Evolutionary conservation across 1,284 basidiomycete species (phyloP).

Genomic region (Irpex sp.): DNA sequence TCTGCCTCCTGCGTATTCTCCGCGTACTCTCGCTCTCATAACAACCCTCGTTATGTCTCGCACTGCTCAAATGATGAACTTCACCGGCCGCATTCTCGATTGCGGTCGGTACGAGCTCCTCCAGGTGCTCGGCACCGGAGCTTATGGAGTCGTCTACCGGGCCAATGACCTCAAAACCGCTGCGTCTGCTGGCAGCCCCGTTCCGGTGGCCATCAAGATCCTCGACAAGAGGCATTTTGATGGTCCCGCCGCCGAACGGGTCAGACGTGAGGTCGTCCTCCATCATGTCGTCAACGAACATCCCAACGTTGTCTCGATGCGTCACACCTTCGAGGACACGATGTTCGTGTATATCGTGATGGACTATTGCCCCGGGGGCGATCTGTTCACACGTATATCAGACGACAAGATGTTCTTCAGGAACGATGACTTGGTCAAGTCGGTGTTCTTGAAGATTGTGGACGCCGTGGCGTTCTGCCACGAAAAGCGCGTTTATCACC

Average conservation of each 20-base stretch:
- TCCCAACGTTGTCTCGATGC: slow-evolving; percentile 55
- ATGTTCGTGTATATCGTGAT: slow-evolving; percentile 58
- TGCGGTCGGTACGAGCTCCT: slow-evolving; percentile 14
- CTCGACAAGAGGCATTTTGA: slow-evolving; percentile 19
- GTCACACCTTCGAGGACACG: slow-evolving; percentile 54
- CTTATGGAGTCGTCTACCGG: slow-evolving; percentile 31
- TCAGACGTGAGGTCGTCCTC: slow-evolving; percentile 29
- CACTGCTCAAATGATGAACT: slow-evolving; percentile 11
- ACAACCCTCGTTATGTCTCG: slow-evolving; percentile 4
- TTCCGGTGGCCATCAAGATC: slow-evolving; percentile 26
- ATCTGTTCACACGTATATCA: slow-evolving; percentile 63
- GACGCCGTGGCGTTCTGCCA: slow-evolving; percentile 65
- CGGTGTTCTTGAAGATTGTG: slow-evolving; percentile 57
- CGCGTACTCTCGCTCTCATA: background rate
- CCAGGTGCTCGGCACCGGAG: slow-evolving; percentile 28
- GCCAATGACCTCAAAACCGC: slow-evolving; percentile 22
- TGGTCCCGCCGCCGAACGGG: slow-evolving; percentile 8
- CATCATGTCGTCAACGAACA: slow-evolving; percentile 58
- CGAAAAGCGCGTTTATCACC: slow-evolving; percentile 56
- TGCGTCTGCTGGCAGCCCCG: slow-evolving; percentile 8
- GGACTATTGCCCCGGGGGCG: slow-evolving; percentile 61
- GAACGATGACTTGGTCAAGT: slow-evolving; percentile 46
- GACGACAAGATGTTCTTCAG: slow-evolving; percentile 43
- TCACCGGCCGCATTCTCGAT: slow-evolving; percentile 13
- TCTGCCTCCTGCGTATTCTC: background rate